Evolutionary conservation across 805 yeast species (phyloP).

Genomic region (Nakazawaea wyomingensis): DNA sequence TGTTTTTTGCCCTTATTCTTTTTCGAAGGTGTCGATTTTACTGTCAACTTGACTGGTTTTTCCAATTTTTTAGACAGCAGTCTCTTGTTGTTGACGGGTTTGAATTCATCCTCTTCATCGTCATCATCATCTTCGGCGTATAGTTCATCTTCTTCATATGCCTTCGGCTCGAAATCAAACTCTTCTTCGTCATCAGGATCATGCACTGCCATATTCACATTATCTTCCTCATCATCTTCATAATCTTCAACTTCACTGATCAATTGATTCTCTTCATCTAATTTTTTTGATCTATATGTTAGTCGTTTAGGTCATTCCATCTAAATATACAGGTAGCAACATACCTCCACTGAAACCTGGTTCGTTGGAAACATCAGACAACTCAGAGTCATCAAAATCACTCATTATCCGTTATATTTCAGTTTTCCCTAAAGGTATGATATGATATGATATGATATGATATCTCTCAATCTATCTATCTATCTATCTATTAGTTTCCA

Average conservation of each 20-base stretch:
- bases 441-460: too few relatives aligned
- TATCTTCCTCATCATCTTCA: conserved; percentile 5
- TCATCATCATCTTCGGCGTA: conserved; percentile 24
- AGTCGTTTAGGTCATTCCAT: not conserved
- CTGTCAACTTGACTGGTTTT: not conserved
- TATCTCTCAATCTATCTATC: too few relatives aligned
- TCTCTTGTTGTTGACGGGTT: conserved; percentile 15
- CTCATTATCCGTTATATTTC: too few relatives aligned
- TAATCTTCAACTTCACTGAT: conserved; percentile 3
- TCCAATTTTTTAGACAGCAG: conserved; percentile 6
- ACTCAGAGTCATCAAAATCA: conserved; percentile 6
- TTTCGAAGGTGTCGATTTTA: not conserved
- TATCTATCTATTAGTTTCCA: too few relatives aligned
- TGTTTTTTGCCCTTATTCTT: not conserved
- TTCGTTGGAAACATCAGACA: conserved; percentile 2
- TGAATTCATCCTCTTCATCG: conserved; percentile 13
- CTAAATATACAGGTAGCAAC: not conserved
- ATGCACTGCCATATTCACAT: not conserved
- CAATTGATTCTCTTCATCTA: conserved; percentile 5
- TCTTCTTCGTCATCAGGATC: conserved; percentile 16
- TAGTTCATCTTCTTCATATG: conserved; percentile 23
- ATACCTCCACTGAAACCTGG: not conserved
- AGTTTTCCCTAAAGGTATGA: too few relatives aligned
- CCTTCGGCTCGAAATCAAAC: conserved; percentile 11
- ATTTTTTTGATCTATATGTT: not conserved